Evolutionary conservation across 139 green algal species (phyloP), one percentile per base, ranked within the genome.

Genomic region (Diplosphaera chodatii): DNA sequence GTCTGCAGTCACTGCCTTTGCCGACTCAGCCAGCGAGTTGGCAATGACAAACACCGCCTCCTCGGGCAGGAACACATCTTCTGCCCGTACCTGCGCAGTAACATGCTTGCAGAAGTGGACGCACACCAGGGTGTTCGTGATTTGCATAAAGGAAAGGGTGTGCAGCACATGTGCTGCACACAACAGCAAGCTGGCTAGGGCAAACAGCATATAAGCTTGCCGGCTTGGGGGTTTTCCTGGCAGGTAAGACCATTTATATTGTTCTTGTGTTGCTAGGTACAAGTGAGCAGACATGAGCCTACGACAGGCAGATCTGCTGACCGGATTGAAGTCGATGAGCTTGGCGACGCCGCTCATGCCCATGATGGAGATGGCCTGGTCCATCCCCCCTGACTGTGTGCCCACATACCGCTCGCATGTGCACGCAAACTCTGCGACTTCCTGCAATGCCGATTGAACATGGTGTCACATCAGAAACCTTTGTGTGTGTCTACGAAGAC

Each of bases 351-450:
- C 89, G 15, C 32, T 73, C 76, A 80, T 77, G 55, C 86, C 93
- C 92, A 98, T 94, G 41, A 98, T 88, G 67, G 76, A 88, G 73
- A 98, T 97, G 16, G 94, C 94, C 84, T 99, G 94, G 82, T 99
- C 95, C 95, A 99, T 99, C 66, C 95, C 95, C 15, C 94, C 94
- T 0, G 82, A 90, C 62, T 91, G 88, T 3, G 93, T 91, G 13
- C 92, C 92, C 70, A 96, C 89, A 70, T 94, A 88, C 22, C 80
- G 80, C 79, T 91, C 85, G 6, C 83, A 88, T 22, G 67, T 79
- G 64, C 90, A 92, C 8, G 91, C 87, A 69, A 96, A 93, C 71
- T 95, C 87, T 3, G 94, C 88, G 29, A 98, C 80, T 41, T 97
- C 87, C 48, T 86, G 75, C 63, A 74, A 3, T 31, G 37, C 55